phyloP scores from a whole-genome alignment of 352 stramenopile species.

The Globisporangium apiculatum region DNA sequence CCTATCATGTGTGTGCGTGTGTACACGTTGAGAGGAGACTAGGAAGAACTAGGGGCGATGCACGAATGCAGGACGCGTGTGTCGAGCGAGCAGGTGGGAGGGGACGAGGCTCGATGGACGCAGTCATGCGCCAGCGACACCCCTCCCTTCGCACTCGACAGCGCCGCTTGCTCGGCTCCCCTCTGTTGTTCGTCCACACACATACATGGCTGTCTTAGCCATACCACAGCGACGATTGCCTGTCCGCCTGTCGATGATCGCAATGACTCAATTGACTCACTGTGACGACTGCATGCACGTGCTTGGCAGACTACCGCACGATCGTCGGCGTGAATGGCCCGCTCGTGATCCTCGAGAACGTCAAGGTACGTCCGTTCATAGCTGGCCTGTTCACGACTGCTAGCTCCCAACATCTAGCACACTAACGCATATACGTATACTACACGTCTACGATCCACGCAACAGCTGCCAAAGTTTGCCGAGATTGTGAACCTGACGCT shows the following conservation, averaged over 20 bases:
- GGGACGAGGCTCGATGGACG: neutral
- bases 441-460: too few relatives aligned
- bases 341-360: constrained; percentile 98
- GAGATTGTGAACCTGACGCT: constrained; percentile 99
- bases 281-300: neutral
- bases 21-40: neutral
- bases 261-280: neutral
- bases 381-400: neutral
- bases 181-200: neutral
- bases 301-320: constrained; percentile 89
- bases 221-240: too few relatives aligned
- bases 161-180: neutral
- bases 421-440: neutral
- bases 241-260: neutral
- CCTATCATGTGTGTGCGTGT: neutral
- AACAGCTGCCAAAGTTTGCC: constrained; percentile 92
- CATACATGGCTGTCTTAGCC: neutral
- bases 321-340: constrained; percentile 98
- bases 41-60: too few relatives aligned
- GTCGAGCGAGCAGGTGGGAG: neutral
- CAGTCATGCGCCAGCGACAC: neutral
- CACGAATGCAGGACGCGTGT: too few relatives aligned
- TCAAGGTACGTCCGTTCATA: constrained; percentile 82
- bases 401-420: neutral
- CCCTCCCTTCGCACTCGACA: neutral